Evolutionary conservation across 371 early-diverging fungal species (phyloP), one percentile per base, ranked within the genome.

Genomic region (Mucor saturninus): DNA sequence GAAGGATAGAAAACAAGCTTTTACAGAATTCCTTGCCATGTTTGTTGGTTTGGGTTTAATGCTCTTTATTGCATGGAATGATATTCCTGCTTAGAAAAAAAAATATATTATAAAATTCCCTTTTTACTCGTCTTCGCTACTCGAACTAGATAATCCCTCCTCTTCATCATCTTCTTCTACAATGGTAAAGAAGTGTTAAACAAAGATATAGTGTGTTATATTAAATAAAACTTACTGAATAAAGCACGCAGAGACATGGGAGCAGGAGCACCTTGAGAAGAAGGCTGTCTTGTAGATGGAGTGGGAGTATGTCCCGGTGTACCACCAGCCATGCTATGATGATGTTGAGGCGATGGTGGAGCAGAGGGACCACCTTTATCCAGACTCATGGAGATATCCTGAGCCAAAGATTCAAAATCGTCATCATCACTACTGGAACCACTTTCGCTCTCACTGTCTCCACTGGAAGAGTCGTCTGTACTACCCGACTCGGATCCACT

Each of bases 1-100:
- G 8, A 79, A 78, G 45, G 84, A 85, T 59, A 75, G 71, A 49
- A 68, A 72, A 8, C 87, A 88, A 64, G 81, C 84, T 32, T 65
- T 72, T 7, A 75, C 76, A 2, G 89, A 89, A 62, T 78, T 89
- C 54, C 54, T 71, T 11, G 85, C 87, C 21, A 86, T 89, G 88
- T 50, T 84, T 56, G 70, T 89, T 43, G 89, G 89, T 54, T 60
- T 89, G n/a, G 78, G 76, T 21, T 73, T 89, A 68, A 89, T 89
- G 88, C 71, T 71, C 14, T 64, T 83, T 42, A 86, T 87, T 78
- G 86, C 86, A 45, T 80, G 83, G 86, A 86, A 86, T 56, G 87
- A 85, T 58, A 61, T 61, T 40, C 64, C 50, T 30, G 50, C 50
- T 30, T 50, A 50, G 28, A 50, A 6, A 46, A 46, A 46, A 15